phyloP scores from a whole-genome alignment of 768 basidiomycete genomes.

The Cubamyces lactineus region DNA sequence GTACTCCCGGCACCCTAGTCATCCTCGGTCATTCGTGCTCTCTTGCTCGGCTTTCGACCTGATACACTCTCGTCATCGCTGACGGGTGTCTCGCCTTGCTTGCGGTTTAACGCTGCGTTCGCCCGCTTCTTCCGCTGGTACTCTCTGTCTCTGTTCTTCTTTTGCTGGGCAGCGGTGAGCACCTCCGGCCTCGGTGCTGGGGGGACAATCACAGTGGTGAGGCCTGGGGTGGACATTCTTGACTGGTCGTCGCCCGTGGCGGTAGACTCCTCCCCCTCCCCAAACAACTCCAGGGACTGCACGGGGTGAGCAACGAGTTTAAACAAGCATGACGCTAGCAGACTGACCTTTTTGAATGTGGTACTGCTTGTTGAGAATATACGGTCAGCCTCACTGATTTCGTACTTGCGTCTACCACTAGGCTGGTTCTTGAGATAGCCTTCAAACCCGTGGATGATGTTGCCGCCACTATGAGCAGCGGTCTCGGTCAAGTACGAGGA shows the following conservation, averaged over 20 bases:
- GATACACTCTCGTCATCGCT: constrained; percentile 74
- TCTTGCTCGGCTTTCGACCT: constrained; percentile 63
- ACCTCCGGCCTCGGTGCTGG: constrained; percentile 73
- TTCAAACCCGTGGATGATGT: constrained; percentile 88
- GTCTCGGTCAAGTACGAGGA: constrained; percentile 79
- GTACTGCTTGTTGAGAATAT: constrained; percentile 82
- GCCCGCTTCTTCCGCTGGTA: constrained; percentile 82
- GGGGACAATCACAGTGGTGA: constrained; percentile 78
- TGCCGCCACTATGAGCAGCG: constrained; percentile 74
- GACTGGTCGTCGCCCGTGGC: constrained; percentile 68
- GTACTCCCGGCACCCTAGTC: constrained; percentile 43
- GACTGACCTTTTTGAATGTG: constrained; percentile 69
- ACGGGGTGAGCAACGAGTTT: not conserved
- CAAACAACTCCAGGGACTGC: constrained; percentile 75
- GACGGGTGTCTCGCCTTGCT: constrained; percentile 55
- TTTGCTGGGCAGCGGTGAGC: constrained; percentile 69
- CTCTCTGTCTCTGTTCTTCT: constrained; percentile 78
- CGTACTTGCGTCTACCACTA: constrained; percentile 67
- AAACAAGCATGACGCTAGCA: not conserved
- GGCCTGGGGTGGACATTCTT: constrained; percentile 68
- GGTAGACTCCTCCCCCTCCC: constrained; percentile 65
- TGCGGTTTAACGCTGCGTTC: constrained; percentile 53
- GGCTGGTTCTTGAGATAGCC: constrained; percentile 82
- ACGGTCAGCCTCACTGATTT: constrained; percentile 76
- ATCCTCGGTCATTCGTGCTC: constrained; percentile 67